Percentiles rank a stretch among this genome's conserved stretches.
phyloP scores from a whole-genome alignment of 1,284 basidiomycete species.

The Inonotus hispidus region DNA sequence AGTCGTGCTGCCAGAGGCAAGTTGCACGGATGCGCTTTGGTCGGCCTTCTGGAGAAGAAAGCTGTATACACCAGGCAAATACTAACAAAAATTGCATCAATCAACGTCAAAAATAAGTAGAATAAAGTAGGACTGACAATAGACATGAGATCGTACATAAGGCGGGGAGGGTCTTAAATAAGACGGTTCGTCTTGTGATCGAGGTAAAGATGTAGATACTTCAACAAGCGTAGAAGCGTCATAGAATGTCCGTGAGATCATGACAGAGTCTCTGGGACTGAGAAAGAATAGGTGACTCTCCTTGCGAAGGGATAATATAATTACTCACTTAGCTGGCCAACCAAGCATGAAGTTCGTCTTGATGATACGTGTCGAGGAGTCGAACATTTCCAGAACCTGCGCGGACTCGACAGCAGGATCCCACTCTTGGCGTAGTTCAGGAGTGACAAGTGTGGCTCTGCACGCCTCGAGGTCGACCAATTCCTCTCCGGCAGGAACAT shows the following conservation, averaged over 20 bases:
- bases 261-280: slow-evolving; percentile 89
- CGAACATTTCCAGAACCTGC: slow-evolving; percentile 81
- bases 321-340: slow-evolving; percentile 90
- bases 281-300: slow-evolving; percentile 22
- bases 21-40: slow-evolving; percentile 60
- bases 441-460: slow-evolving; percentile 78
- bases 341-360: slow-evolving; percentile 91
- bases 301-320: neutral
- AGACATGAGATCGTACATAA: slow-evolving; percentile 87
- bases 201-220: slow-evolving; percentile 92
- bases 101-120: neutral
- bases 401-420: slow-evolving; percentile 89
- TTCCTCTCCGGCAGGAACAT: slow-evolving; percentile 64
- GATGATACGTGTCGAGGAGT: slow-evolving; percentile 77
- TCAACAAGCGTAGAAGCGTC: slow-evolving; percentile 84
- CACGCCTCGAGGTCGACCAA: slow-evolving; percentile 70
- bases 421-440: slow-evolving; percentile 86
- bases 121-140: slow-evolving; percentile 43
- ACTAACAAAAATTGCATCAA: slow-evolving; percentile 40
- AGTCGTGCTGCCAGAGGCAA: slow-evolving; percentile 94
- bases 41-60: slow-evolving; percentile 43
- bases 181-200: slow-evolving; percentile 86
- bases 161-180: slow-evolving; percentile 93
- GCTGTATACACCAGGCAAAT: slow-evolving; percentile 90
- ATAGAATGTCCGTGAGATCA: slow-evolving; percentile 80